phyloP scores from a whole-genome alignment of 805 yeast species.

The Metschnikowia arizonensis region DNA sequence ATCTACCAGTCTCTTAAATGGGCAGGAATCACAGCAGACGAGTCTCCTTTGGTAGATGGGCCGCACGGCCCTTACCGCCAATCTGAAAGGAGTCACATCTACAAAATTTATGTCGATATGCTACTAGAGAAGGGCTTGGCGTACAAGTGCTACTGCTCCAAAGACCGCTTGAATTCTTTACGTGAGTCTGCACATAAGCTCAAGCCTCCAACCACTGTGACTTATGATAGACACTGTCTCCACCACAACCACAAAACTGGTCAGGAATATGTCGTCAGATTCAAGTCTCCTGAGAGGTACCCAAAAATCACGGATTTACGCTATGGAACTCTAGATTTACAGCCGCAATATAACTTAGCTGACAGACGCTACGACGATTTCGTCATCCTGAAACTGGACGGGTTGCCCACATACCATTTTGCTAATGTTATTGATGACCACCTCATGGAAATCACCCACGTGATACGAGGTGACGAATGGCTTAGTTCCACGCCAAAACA shows the following conservation, averaged over 20 bases:
- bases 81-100: conserved; percentile 69
- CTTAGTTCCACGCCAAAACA: conserved; percentile 94
- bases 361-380: conserved; percentile 88
- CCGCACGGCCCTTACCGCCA: conserved; percentile 77
- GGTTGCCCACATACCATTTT: conserved; percentile 92
- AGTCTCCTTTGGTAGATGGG: conserved; percentile 66
- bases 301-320: conserved; percentile 67
- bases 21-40: conserved; percentile 76
- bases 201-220: conserved; percentile 85
- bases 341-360: conserved; percentile 66
- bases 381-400: conserved; percentile 86
- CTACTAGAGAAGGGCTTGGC: conserved; percentile 68
- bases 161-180: conserved; percentile 64
- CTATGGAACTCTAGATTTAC: conserved; percentile 73
- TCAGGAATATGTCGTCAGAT: conserved; percentile 56
- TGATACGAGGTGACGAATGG: conserved; percentile 98
- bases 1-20: conserved; percentile 71
- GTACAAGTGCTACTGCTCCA: conserved; percentile 82
- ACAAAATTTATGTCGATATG: conserved; percentile 52
- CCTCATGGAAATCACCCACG: conserved; percentile 88
- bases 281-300: conserved; percentile 70
- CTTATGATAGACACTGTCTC: conserved; percentile 82
- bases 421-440: conserved; percentile 96
- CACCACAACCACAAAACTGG: conserved; percentile 35
- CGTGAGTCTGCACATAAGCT: conserved; percentile 69